Conservation (phyloP, 2,329 filamentous ascomycete species). For the Fusarium irregulare region DNA sequence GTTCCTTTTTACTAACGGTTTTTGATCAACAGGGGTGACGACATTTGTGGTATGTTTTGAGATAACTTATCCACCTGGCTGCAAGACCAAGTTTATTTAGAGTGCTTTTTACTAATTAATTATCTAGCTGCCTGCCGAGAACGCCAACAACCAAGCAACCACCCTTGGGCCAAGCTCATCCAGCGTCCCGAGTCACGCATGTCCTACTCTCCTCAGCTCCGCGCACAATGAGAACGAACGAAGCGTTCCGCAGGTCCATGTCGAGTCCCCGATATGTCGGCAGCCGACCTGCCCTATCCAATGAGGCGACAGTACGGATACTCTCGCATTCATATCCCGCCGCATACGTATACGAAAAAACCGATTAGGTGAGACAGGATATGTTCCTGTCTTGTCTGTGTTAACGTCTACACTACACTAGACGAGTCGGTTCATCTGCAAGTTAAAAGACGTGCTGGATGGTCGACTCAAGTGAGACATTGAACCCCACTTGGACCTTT, state of each 20-base stretch:
- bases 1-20: conserved; percentile 40
- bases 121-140: conserved; percentile 54
- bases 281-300: conserved; percentile 25
- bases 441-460: conserved; percentile 20
- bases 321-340: not conserved
- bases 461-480: conserved; percentile 33
- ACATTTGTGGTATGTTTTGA: conserved; percentile 57
- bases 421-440: conserved; percentile 19
- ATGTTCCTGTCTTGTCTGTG: not conserved
- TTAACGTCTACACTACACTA: conserved; percentile 1
- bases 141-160: conserved; percentile 53
- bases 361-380: not conserved
- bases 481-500: conserved; percentile 25
- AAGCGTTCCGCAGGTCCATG: conserved; percentile 15
- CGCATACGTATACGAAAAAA: conserved; percentile 20
- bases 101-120: conserved; percentile 36
- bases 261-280: conserved; percentile 21
- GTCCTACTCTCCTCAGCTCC: conserved; percentile 45
- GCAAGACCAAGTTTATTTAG: conserved; percentile 1
- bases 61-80: conserved; percentile 7
- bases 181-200: conserved; percentile 49
- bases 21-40: conserved; percentile 53
- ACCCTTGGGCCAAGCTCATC: conserved; percentile 55
- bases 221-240: conserved; percentile 43
- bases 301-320: conserved; percentile 19